Evolutionary conservation across 2,329 filamentous ascomycete genomes (phyloP).

Genomic region (Coniochaeta hoffmannii): DNA sequence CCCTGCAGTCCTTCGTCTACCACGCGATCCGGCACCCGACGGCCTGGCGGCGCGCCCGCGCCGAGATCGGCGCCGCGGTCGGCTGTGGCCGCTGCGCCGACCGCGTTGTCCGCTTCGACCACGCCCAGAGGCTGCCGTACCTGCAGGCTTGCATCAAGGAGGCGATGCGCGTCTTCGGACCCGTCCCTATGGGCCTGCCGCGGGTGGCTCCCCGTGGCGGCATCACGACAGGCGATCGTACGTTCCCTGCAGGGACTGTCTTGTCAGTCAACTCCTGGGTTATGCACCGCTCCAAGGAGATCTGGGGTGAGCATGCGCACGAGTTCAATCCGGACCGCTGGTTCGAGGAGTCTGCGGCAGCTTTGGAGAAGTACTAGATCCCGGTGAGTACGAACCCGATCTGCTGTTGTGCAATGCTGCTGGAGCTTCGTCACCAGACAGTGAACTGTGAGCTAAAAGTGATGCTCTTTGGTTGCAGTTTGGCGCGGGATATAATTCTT

Average conservation of each 20-base stretch:
- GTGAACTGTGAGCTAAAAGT: neutral
- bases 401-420: too few species aligned
- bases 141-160: constrained; percentile 27
- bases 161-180: constrained; percentile 19
- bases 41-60: constrained; percentile 9
- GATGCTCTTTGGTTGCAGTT: constrained; percentile 5
- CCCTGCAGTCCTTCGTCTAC: constrained; percentile 19
- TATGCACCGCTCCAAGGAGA: constrained; percentile 18
- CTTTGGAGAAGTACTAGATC: constrained; percentile 12
- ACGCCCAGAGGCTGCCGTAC: constrained; percentile 22
- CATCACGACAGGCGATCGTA: constrained; percentile 16
- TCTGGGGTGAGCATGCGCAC: constrained; percentile 14
- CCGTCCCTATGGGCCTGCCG: constrained; percentile 19
- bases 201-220: constrained; percentile 18
- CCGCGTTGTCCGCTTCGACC: constrained; percentile 13
- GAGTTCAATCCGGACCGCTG: constrained; percentile 16
- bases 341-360: constrained; percentile 9
- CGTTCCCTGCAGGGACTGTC: constrained; percentile 19
- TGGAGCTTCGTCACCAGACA: neutral
- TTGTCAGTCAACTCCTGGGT: constrained; percentile 17
- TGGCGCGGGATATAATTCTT: constrained; percentile 11
- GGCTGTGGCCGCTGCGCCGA: constrained; percentile 6
- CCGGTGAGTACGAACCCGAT: constrained; percentile 9
- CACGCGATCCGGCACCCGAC: constrained; percentile 14
- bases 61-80: constrained; percentile 16